Evolutionary conservation across 2,329 filamentous ascomycete genomes (phyloP).

Genomic region (Aplosporella prunicola): DNA sequence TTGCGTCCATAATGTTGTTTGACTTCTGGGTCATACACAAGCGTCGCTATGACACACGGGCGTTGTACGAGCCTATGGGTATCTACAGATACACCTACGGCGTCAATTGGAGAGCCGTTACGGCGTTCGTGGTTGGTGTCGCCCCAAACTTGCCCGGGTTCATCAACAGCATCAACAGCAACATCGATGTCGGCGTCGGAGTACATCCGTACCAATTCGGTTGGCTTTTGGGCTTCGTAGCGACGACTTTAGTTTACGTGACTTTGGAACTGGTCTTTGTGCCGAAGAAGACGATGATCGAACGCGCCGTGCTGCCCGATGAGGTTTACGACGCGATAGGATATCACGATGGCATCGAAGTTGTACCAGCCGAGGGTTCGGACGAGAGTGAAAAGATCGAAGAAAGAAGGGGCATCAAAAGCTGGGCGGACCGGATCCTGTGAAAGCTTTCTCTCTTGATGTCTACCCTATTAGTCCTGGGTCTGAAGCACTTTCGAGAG

Average conservation of each 20-base stretch:
- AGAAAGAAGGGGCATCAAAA: slow-evolving; percentile 27
- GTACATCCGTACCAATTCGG: slow-evolving; percentile 52
- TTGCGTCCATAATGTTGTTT: slow-evolving; percentile 50
- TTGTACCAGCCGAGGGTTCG: slow-evolving; percentile 20
- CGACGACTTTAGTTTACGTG: slow-evolving; percentile 48
- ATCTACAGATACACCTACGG: slow-evolving; percentile 45
- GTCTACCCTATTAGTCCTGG: no score
- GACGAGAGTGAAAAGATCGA: slow-evolving; percentile 13
- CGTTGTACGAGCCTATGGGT: slow-evolving; percentile 40
- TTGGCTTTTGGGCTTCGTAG: slow-evolving; percentile 55
- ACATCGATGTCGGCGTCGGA: slow-evolving; percentile 37
- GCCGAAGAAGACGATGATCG: slow-evolving; percentile 41
- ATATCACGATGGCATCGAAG: slow-evolving; percentile 14
- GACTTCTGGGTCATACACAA: slow-evolving; percentile 52
- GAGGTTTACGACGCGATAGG: slow-evolving; percentile 27
- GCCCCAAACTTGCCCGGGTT: slow-evolving; percentile 50
- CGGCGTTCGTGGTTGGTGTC: slow-evolving; percentile 49
- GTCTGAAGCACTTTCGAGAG: no score
- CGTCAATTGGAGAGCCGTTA: slow-evolving; percentile 51
- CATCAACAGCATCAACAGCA: slow-evolving; percentile 33
- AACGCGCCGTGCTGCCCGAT: slow-evolving; percentile 28
- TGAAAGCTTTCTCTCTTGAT: no score
- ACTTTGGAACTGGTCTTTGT: slow-evolving; percentile 41
- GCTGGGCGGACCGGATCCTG: slow-evolving; percentile 24
- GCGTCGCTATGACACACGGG: slow-evolving; percentile 41